phyloP scores from a whole-genome alignment of 345 rosid species.

The Leavenworthia alabamica region DNA sequence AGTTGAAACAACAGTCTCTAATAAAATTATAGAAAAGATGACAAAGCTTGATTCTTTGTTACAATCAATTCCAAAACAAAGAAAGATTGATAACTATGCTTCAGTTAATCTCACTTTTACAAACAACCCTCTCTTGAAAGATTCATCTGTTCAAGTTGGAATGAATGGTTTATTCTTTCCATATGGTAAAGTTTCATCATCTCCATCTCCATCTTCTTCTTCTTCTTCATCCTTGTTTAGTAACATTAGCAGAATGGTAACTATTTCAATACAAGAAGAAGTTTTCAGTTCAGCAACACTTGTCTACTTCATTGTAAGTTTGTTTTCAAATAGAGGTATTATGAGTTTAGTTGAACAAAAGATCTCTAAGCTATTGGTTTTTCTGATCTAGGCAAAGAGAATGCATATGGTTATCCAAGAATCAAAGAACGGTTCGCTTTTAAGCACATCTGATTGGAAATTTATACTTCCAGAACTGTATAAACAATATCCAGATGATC shows the following conservation, averaged over 20 bases:
- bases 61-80: slow-evolving; percentile 60
- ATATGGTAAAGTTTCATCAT: slow-evolving; percentile 10
- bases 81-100: slow-evolving; percentile 40
- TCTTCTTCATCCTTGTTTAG: slow-evolving; percentile 20
- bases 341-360: not conserved
- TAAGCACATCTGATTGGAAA: slow-evolving; percentile 69
- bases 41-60: slow-evolving; percentile 46
- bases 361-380: not conserved
- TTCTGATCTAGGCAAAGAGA: slow-evolving; percentile 49
- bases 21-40: slow-evolving; percentile 50
- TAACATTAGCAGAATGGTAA: slow-evolving; percentile 39
- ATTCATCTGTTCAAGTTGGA: slow-evolving; percentile 47
- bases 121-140: slow-evolving; percentile 38
- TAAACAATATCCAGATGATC: slow-evolving; percentile 46
- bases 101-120: slow-evolving; percentile 58
- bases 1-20: slow-evolving; percentile 45
- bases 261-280: slow-evolving; percentile 45
- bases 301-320: slow-evolving; percentile 66
- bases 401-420: slow-evolving; percentile 48
- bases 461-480: slow-evolving; percentile 54
- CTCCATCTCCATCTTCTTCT: slow-evolving; percentile 14
- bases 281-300: slow-evolving; percentile 54
- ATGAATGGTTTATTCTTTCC: slow-evolving; percentile 49
- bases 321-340: slow-evolving; percentile 3
- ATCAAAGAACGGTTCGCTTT: slow-evolving; percentile 40